phyloP scores from a whole-genome alignment of 1,139 yeast species.

The Sugiyamaella paludigena region DNA sequence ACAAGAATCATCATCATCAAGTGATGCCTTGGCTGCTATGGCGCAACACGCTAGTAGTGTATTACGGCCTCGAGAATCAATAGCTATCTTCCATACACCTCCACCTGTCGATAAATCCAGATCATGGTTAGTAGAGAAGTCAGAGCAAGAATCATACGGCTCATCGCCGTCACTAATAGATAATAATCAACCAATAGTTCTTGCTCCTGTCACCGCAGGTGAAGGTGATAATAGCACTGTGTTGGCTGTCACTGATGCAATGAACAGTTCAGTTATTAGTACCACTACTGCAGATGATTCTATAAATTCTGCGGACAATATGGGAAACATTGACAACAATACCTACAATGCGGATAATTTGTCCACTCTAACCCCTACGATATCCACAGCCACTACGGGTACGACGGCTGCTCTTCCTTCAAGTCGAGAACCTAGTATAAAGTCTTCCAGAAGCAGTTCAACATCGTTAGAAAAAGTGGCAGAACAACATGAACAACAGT shows the following conservation, averaged over 20 bases:
- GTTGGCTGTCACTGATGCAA: background rate
- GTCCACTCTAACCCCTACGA: background rate
- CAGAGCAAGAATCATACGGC: constrained; percentile 29
- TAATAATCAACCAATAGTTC: background rate
- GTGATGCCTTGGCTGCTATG: constrained; percentile 9
- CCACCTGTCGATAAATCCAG: constrained; percentile 26
- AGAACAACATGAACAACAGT: constrained; percentile 3
- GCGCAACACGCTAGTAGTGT: constrained; percentile 7
- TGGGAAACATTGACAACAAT: no score
- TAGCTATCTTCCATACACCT: constrained; percentile 27
- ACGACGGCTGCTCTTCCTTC: background rate
- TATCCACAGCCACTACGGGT: background rate
- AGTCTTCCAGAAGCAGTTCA: constrained; percentile 8
- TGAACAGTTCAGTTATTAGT: no score
- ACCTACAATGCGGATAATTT: no score
- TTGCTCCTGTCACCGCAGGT: background rate
- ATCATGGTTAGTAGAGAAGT: constrained; percentile 25
- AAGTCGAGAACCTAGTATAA: constrained; percentile 7
- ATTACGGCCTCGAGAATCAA: constrained; percentile 2
- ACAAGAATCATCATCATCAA: background rate
- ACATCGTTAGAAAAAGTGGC: constrained; percentile 8
- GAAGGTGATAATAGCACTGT: background rate
- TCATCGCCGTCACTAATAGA: constrained; percentile 3
- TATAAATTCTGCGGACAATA: no score
- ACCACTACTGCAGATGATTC: background rate